phyloP scores from a whole-genome alignment of 768 basidiomycete species.

The Auricularia sp. region DNA sequence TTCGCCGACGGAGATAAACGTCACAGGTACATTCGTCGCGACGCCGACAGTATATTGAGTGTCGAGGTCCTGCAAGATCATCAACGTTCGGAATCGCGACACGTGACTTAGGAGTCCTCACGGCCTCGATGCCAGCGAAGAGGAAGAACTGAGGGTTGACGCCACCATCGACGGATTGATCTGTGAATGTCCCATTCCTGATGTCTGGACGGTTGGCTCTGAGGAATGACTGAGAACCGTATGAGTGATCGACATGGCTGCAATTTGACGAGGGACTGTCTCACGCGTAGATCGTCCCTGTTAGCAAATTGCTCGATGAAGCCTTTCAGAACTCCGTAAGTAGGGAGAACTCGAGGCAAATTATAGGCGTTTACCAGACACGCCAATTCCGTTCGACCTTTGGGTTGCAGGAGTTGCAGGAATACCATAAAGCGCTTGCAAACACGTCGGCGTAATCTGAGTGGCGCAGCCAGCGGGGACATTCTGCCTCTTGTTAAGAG shows the following conservation, averaged over 20 bases:
- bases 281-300: slow-evolving; percentile 12
- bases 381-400: slow-evolving; percentile 1
- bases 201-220: slow-evolving; percentile 11
- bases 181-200: slow-evolving; percentile 12
- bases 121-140: slow-evolving; percentile 10
- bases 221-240: not conserved
- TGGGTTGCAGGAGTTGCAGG: not conserved
- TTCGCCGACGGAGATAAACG: slow-evolving; percentile 18
- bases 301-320: slow-evolving; percentile 23
- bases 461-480: not conserved
- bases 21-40: slow-evolving; percentile 18
- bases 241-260: not conserved
- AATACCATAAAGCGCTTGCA: slow-evolving; percentile 3
- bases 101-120: not conserved
- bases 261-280: not conserved
- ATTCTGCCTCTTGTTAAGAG: not conserved
- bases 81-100: not conserved
- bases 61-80: slow-evolving; percentile 20
- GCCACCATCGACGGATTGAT: slow-evolving; percentile 13
- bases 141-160: slow-evolving; percentile 8
- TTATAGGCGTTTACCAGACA: slow-evolving; percentile 5
- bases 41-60: slow-evolving; percentile 28
- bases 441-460: not conserved
- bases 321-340: not conserved
- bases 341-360: not conserved